phyloP scores from a whole-genome alignment of 805 yeast species.

The Blastobotrys attinorum region DNA sequence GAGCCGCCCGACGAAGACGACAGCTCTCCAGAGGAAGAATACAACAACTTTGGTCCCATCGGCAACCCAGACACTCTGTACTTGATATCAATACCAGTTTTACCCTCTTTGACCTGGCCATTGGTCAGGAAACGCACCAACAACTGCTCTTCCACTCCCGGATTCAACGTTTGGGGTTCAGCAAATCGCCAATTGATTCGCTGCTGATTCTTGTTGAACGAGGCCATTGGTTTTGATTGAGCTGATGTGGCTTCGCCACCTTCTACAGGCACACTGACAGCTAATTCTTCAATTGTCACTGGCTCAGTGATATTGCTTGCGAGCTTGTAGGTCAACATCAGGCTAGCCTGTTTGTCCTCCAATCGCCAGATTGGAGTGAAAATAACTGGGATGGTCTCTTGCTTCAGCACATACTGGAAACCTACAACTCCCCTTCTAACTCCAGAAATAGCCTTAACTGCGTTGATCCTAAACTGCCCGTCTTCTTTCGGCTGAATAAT shows the following conservation, averaged over 20 bases:
- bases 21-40: slow-evolving; percentile 7
- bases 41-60: slow-evolving; percentile 6
- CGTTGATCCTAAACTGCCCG: slow-evolving; percentile 10
- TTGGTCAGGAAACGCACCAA: slow-evolving; percentile 78
- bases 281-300: slow-evolving; percentile 26
- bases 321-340: slow-evolving; percentile 63
- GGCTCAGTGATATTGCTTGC: slow-evolving; percentile 37
- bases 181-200: slow-evolving; percentile 78
- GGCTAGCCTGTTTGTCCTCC: slow-evolving; percentile 76
- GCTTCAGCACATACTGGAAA: slow-evolving; percentile 55
- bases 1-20: slow-evolving; percentile 6
- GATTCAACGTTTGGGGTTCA: slow-evolving; percentile 30
- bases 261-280: slow-evolving; percentile 52
- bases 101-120: slow-evolving; percentile 64
- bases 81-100: slow-evolving; percentile 60
- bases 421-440: slow-evolving; percentile 49
- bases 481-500: slow-evolving; percentile 40
- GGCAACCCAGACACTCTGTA: slow-evolving; percentile 12
- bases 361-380: slow-evolving; percentile 85
- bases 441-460: slow-evolving; percentile 8
- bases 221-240: slow-evolving; percentile 84
- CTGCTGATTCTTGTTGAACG: slow-evolving; percentile 77
- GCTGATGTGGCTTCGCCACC: slow-evolving; percentile 53
- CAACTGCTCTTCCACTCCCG: slow-evolving; percentile 51
- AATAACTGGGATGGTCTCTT: slow-evolving; percentile 47